Evolutionary conservation across 2,329 filamentous ascomycete species (phyloP).

Genomic region (Aspergillus eucalypticola): DNA sequence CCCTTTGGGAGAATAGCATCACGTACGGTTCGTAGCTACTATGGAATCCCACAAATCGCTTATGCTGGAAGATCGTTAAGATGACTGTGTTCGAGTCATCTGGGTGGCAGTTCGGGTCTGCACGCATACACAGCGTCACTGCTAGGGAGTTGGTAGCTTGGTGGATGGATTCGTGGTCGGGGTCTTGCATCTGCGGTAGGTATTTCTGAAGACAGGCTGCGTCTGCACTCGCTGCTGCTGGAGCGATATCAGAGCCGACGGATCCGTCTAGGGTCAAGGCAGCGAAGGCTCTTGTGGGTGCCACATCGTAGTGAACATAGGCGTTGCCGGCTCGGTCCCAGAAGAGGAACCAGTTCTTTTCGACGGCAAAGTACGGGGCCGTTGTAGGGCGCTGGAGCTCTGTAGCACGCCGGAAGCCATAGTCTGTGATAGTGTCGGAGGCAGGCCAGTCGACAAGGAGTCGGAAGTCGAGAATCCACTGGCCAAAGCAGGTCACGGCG

Average conservation of each 20-base stretch:
- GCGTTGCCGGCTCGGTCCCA: conserved; percentile 53
- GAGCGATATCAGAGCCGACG: conserved; percentile 51
- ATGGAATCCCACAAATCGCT: conserved; percentile 52
- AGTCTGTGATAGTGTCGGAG: conserved; percentile 27
- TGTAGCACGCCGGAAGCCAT: conserved; percentile 46
- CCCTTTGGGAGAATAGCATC: conserved; percentile 51
- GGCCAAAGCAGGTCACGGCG: conserved; percentile 56
- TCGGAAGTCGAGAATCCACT: conserved; percentile 58
- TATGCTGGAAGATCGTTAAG: conserved; percentile 58
- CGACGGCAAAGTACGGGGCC: conserved; percentile 45
- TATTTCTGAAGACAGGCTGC: conserved; percentile 49
- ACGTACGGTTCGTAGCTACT: conserved; percentile 59
- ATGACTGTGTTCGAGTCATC: conserved; percentile 56
- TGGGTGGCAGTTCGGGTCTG: conserved; percentile 47
- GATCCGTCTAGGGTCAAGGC: conserved; percentile 48
- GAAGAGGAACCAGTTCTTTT: conserved; percentile 66
- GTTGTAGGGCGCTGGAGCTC: conserved; percentile 54
- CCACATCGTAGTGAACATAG: conserved; percentile 58
- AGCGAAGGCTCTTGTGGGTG: conserved; percentile 54
- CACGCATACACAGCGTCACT: conserved; percentile 56
- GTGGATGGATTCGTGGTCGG: conserved; percentile 52
- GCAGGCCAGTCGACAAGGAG: conserved; percentile 49
- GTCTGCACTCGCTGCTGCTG: conserved; percentile 41
- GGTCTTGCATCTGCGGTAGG: conserved; percentile 38
- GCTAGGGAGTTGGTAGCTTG: conserved; percentile 62